phyloP scores from a whole-genome alignment of 306 rosid genomes.

The Prunus kanzakura region DNA sequence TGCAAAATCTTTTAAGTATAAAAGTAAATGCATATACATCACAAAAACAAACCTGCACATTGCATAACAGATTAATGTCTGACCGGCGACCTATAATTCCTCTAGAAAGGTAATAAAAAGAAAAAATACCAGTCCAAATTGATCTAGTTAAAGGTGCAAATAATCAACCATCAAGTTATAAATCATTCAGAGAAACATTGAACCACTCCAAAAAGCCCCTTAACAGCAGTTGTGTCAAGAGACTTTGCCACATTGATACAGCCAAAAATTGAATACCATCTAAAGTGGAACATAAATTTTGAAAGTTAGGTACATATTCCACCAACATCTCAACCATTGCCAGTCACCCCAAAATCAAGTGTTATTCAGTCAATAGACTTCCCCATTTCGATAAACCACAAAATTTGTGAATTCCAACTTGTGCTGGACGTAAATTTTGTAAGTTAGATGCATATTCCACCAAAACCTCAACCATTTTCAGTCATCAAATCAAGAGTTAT shows the following conservation, averaged over 20 bases:
- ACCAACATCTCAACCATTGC: not conserved
- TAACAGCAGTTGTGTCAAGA: not conserved
- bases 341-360: not conserved
- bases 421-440: not conserved
- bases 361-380: not conserved
- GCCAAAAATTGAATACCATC: not conserved
- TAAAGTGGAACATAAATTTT: not conserved
- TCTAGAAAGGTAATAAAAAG: too few species aligned
- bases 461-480: not conserved
- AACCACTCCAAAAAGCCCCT: constrained; percentile 2
- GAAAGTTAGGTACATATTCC: not conserved
- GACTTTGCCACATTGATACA: not conserved
- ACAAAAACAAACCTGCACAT: constrained; percentile 8
- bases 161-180: not conserved
- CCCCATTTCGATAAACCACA: not conserved
- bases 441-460: constrained; percentile 1
- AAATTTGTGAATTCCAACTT: not conserved
- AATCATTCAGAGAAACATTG: not conserved
- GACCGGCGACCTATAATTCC: too few species aligned
- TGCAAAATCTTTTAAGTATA: too few species aligned
- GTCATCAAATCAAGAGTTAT: not conserved
- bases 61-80: not conserved
- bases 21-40: not conserved
- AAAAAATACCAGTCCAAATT: not conserved
- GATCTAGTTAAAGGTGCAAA: not conserved